Base-by-base conservation (phyloP, 768 basidiomycete genomes). In the Mycena crocata region DNA sequence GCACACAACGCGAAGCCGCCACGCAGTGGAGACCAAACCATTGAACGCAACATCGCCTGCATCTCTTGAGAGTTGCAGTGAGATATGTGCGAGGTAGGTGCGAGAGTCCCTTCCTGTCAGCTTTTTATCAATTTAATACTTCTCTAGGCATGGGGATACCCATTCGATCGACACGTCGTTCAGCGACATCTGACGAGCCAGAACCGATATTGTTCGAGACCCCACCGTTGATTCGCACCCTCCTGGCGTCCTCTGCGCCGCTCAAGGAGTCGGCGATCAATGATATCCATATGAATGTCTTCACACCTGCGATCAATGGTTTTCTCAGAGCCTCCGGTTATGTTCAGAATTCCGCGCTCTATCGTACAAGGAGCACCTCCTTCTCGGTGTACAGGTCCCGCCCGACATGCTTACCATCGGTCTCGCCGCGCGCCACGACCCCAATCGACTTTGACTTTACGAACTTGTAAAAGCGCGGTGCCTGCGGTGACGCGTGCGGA, bases 201-300 rank as follows among this genome's bases (percentile, higher is more conserved):
- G 62, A 34, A 23, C 60, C 66, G 5, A 49, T 34, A 37, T 37
- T 39, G 7, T 31, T 45, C 30, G 73, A 17, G 73, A 71, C 8
- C 56, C 73, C 34, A 17, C 57, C 65, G 34, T 73, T 85, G 26
- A 67, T 86, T 5, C 67, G 78, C 24, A 73, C 80, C 2, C 71
- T 88, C 55, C 78, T 88, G 46, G 64, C 70, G 21, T 72, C 82
- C 31, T 70, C 69, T 21, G 65, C 65, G 46, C 69, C 69, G 21
- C 65, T 70, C 34, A 50, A 49, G 17, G 79, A 83, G 0, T 69
- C 80, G 0, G 80, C 82, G 1, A 34, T 82, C 5, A 78, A 78
- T 5, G 87, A 88, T 15, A 75, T 84, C 26, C 80, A 83, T 2
- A 78, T 82, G 87, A 85, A 12, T 88, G 87, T 66, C 66, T 87